Evolutionary conservation across 2,329 filamentous ascomycete genomes (phyloP), one percentile per base, ranked within the genome.

Genomic region (Paradendryphiella salina): DNA sequence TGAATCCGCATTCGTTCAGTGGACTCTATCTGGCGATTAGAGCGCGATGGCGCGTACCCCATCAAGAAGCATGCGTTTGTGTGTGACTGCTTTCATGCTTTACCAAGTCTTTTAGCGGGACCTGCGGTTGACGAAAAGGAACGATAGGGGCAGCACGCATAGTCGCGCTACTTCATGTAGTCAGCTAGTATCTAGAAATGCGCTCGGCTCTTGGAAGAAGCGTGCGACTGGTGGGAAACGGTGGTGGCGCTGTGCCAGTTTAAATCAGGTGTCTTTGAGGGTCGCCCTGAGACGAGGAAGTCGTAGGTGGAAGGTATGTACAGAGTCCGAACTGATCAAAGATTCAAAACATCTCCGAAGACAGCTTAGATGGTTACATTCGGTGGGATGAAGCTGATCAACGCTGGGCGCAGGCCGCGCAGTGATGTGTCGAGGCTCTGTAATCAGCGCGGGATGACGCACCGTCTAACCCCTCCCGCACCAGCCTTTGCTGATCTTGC

Each of bases 381-480:
- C n/a, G 23, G 17, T 37, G 36, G 32, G 29, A 38, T 47, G 32
- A 32, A 36, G 15, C 20, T 15, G 23, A 31, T 38, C 14, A 29
- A 40, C 9, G 18, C 29, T 35, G 42, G 35, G 40, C 41, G 29
- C 18, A 34, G 35, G 34, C 28, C 11, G 41, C 31, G 31, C 28
- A 39, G 42, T 46, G 32, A 36, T 28, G 36, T 46, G 35, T 46
- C 35, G 31, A 50, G 47, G 47, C 47, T 45, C 29, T 29, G 21
- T 46, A 21, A 47, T 41, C 21, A 26, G 33, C 21, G 48, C 43
- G 48, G 48, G 48, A 51, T 51, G 43, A 43, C 43, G 48, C 26
- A 28, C 15, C 26, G 13, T 26, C 48, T 47, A 51, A 37, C 36
- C 48, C 21, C 21, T 51, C 17, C 15, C 46, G 47, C 36, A n/a